Evolutionary conservation across 2,329 filamentous ascomycete genomes (phyloP), one percentile per base, ranked within the genome.

Genomic region (Pseudocercospora macadamiae): DNA sequence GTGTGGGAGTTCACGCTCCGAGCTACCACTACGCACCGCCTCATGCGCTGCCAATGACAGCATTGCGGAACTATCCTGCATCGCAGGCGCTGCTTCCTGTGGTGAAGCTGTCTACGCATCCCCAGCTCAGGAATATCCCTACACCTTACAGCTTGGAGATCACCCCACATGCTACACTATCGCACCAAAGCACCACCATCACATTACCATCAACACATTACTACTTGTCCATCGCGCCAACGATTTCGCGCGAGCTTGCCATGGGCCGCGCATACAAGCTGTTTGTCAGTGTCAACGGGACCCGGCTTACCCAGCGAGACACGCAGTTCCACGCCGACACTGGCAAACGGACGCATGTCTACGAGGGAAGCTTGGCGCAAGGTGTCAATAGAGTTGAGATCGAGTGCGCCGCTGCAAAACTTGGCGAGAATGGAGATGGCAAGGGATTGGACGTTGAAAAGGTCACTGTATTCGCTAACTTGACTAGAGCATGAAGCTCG

Each of bases 331-430:
- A 68, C 52, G 62, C 64, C 9, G 69, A 68, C 19, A 64, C 61
- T 6, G 66, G 73, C 30, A 65, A 64, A 55, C 79, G 81, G 59
- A 85, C 85, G 62, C 86, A 88, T n/a, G 77, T 89, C 0, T 96
- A 91, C 67, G 92, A 96, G 66, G 83, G 87, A 6, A 84, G 84
- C 52, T 77, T 96, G 25, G 82, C 84, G 23, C 82, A 84, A 1
- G 91, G 91, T 5, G 82, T 91, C 51, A 96, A 95, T 66, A 83
- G 87, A 45, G 83, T 96, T 51, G 89, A 92, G 67, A 82, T 96
- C 6, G 89, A 93, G 68, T 80, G 93, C 58, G 85, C 92, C 63
- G 90, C 90, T 42, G 67, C 69, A 23, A 71, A 66, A 8, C 84
- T 87, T 62, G 61, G 55, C 14, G 61, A 56, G 10, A 83, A 64